These are phyloP conservation scores for Puya raimondii DNA, from an alignment of 176 grass and related monocot genomes.

Conservation along the genomic window DNA sequence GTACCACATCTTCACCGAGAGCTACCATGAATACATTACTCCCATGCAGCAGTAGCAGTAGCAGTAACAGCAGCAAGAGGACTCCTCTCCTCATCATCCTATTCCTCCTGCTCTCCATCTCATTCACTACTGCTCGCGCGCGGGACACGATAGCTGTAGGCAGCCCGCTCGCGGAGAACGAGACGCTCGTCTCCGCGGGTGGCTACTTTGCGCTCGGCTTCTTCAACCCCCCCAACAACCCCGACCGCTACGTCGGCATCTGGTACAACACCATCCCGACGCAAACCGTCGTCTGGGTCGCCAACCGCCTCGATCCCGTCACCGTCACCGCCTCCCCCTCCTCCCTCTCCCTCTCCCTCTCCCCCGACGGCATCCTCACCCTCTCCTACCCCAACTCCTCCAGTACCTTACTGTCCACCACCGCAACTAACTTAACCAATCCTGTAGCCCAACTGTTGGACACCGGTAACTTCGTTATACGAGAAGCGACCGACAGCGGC, in stretches of 20 bases:
- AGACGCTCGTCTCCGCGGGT: constrained; percentile 36
- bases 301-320: constrained; percentile 45
- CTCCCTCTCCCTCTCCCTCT: constrained; percentile 45
- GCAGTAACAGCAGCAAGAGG: no score
- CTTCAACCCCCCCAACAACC: constrained; percentile 44
- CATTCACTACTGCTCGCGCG: neutral
- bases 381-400: constrained; percentile 17
- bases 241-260: constrained; percentile 37
- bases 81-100: neutral
- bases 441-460: constrained; percentile 30
- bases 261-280: constrained; percentile 47
- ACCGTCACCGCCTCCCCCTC: constrained; percentile 27
- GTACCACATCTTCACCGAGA: no score
- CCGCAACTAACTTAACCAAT: constrained; percentile 12
- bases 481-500: neutral
- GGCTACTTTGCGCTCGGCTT: constrained; percentile 46
- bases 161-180: constrained; percentile 28
- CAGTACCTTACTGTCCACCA: constrained; percentile 14
- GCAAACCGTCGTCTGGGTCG: constrained; percentile 52
- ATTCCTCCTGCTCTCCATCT: constrained; percentile 4
- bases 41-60: neutral
- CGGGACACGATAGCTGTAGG: constrained; percentile 30
- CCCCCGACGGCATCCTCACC: constrained; percentile 29
- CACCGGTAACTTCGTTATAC: constrained; percentile 37
- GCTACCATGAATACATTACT: no score